phyloP scores from a whole-genome alignment of 1,284 basidiomycete species.

The Leccinum solheimii region DNA sequence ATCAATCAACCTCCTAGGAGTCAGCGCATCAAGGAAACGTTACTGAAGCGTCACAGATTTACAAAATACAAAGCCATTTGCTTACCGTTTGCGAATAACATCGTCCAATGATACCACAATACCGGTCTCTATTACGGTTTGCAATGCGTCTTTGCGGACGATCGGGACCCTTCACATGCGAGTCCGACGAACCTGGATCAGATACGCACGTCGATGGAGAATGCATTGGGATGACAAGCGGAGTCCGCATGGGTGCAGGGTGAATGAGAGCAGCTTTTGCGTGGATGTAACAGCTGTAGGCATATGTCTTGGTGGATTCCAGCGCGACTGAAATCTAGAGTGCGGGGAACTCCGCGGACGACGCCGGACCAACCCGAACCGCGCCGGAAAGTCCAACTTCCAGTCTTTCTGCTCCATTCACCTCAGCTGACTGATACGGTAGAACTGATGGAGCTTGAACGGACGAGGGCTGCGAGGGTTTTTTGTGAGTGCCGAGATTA shows the following conservation, averaged over 20 bases:
- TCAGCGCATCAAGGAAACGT: slow-evolving; percentile 23
- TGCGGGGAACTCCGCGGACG: too few relatives aligned
- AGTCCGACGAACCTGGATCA: slow-evolving; percentile 9
- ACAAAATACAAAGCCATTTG: slow-evolving; percentile 33
- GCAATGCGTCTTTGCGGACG: neutral
- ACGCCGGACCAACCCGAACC: too few relatives aligned
- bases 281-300: too few relatives aligned
- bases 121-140: slow-evolving; percentile 8
- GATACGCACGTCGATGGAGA: slow-evolving; percentile 16
- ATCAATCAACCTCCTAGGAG: slow-evolving; percentile 10
- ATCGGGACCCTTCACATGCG: neutral
- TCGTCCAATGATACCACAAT: slow-evolving; percentile 10
- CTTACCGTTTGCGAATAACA: slow-evolving; percentile 27
- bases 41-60: slow-evolving; percentile 23
- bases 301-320: too few relatives aligned
- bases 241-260: slow-evolving; percentile 1
- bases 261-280: neutral
- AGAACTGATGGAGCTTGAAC: too few relatives aligned
- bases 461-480: too few relatives aligned
- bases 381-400: too few relatives aligned
- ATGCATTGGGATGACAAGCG: slow-evolving; percentile 24
- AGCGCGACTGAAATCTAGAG: too few relatives aligned
- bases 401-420: too few relatives aligned
- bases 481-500: too few relatives aligned
- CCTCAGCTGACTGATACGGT: too few relatives aligned